Conservation (phyloP, 345 rosid genomes). For the Leavenworthia alabamica region DNA sequence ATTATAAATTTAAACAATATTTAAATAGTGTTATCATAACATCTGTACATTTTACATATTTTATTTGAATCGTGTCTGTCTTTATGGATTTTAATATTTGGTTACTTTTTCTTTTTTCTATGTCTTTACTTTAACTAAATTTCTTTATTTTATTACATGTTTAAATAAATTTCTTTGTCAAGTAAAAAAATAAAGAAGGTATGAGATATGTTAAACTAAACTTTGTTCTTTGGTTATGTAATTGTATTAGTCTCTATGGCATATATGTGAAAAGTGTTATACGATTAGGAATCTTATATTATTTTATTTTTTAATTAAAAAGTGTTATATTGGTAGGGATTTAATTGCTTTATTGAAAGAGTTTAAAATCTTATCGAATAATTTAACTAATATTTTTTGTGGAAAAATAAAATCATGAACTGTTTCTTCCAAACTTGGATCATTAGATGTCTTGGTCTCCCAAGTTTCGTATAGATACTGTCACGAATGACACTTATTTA, state of each 20-base stretch:
- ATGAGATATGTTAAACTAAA: too few species aligned
- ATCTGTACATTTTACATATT: slow-evolving; percentile 22
- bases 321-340: too few species aligned
- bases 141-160: too few species aligned
- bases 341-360: slow-evolving; percentile 31
- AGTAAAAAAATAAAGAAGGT: too few species aligned
- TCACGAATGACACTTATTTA: slow-evolving; percentile 15
- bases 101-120: slow-evolving; percentile 21
- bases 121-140: slow-evolving; percentile 13
- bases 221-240: too few species aligned
- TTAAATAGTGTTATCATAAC: slow-evolving; percentile 31
- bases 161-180: not conserved
- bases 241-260: too few species aligned
- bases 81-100: slow-evolving; percentile 25
- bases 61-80: slow-evolving; percentile 27
- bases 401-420: slow-evolving; percentile 13
- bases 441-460: slow-evolving; percentile 2
- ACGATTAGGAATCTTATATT: slow-evolving; percentile 19
- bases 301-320: not conserved
- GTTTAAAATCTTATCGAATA: slow-evolving; percentile 24
- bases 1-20: slow-evolving; percentile 11
- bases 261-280: slow-evolving; percentile 33
- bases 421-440: slow-evolving; percentile 23
- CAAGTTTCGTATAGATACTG: slow-evolving; percentile 30
- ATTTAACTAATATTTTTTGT: slow-evolving; percentile 1